phyloP scores from a whole-genome alignment of 2,329 filamentous ascomycete genomes.

The Fusarium sp. region DNA sequence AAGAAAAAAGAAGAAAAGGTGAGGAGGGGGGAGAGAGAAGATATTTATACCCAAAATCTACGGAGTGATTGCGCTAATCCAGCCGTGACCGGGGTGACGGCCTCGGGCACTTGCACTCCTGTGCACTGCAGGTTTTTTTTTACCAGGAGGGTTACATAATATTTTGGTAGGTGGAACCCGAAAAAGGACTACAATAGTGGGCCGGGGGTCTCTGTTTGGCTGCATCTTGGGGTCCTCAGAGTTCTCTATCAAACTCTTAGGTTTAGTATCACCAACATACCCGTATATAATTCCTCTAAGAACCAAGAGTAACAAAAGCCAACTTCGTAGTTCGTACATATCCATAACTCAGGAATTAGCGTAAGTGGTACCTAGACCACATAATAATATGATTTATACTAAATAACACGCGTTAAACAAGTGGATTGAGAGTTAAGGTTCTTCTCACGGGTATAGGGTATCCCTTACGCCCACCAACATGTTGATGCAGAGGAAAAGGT shows the following conservation, averaged over 20 bases:
- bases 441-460: no score
- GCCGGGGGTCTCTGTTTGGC: slow-evolving; percentile 3
- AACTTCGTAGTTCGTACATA: no score
- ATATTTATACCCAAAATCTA: slow-evolving; percentile 22
- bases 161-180: background rate
- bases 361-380: no score
- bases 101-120: background rate
- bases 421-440: no score
- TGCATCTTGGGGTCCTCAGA: slow-evolving; percentile 10
- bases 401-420: no score
- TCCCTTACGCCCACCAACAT: no score
- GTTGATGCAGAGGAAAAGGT: no score
- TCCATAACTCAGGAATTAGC: no score
- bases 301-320: no score
- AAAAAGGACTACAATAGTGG: slow-evolving; percentile 1
- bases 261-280: slow-evolving; percentile 8
- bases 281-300: no score
- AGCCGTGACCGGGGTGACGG: background rate
- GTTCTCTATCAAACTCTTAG: slow-evolving; percentile 11
- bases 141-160: slow-evolving; percentile 22
- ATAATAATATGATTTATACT: no score
- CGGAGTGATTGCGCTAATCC: slow-evolving; percentile 14
- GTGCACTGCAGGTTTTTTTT: slow-evolving; percentile 6
- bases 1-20: slow-evolving; percentile 1
- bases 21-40: slow-evolving; percentile 2